Base-by-base conservation (phyloP, 2,329 filamentous ascomycete genomes). In the Aspergillus intermedius region DNA sequence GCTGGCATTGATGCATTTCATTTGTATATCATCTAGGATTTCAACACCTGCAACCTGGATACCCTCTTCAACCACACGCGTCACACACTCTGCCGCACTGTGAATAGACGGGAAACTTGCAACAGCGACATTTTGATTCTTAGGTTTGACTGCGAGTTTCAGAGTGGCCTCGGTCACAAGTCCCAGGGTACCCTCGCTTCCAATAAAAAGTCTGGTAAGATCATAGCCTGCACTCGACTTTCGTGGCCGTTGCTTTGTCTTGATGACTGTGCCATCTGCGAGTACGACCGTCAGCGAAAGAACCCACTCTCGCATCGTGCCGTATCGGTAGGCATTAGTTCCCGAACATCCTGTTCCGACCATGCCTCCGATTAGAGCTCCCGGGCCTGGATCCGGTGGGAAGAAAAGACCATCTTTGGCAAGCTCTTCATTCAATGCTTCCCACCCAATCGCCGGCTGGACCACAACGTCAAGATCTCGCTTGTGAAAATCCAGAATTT, bases 271-370 rank as follows among this genome's bases (percentile, higher is more conserved):
- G 44, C 90, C 90, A 67, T 95, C 91, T 15, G 90, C 90, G 60
- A 95, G 77, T 9, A 95, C 90, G 3, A 95, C 88, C 0, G 90
- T 95, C 56, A 95, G 71, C 47, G 81, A 86, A 19, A 95, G 73
- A 10, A 95, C 91, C 90, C 90, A 95, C 65, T 95, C 90, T 54
- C 88, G 84, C 89, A 95, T 95, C 2, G 90, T 95, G 53, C 90
- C 91, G 67, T 95, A 95, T 49, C 90, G 80, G 73, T 94, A 95
- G 13, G 90, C 85, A 66, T 95, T 95, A 12, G 90, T 95, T 50
- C 90, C 90, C 4, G 73, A 75, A 54, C 74, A 77, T 42, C 74
- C 73, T 8, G 74, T 77, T 8, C 74, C 74, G 9, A 77, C 70
- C 74, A 77, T 77, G 48, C 90, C 90, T 49, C 90, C 90, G 59